phyloP scores from a whole-genome alignment of 2,329 filamentous ascomycete genomes.

The Clarireedia paspali region DNA sequence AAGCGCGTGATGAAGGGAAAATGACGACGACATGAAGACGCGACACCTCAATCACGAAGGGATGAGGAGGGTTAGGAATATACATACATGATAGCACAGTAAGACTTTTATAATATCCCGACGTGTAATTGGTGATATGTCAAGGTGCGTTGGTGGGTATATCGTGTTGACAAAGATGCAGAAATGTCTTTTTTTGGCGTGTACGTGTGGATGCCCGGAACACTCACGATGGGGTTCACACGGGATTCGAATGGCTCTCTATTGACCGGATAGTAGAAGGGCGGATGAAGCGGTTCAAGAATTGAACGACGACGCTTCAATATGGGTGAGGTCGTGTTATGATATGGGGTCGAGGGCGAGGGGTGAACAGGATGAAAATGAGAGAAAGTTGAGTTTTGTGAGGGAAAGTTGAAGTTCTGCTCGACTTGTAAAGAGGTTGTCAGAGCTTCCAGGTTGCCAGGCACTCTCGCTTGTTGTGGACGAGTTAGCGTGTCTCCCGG shows the following conservation, averaged over 20 bases:
- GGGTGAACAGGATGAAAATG: background rate
- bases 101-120: conserved; percentile 2
- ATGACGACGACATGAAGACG: conserved; percentile 15
- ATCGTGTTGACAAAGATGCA: conserved; percentile 16
- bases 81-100: conserved; percentile 20
- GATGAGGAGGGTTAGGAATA: background rate
- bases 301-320: background rate
- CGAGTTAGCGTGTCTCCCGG: background rate
- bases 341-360: background rate
- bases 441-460: background rate
- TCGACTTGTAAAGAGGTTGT: background rate
- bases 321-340: background rate
- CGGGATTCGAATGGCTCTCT: background rate
- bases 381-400: background rate
- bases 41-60: conserved; percentile 10
- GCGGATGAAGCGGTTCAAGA: no score
- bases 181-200: conserved; percentile 4
- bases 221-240: background rate
- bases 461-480: background rate
- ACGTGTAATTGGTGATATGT: conserved; percentile 14
- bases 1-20: conserved; percentile 18
- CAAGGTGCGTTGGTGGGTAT: conserved; percentile 10
- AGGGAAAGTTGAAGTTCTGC: background rate
- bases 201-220: background rate
- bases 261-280: background rate